Evolutionary conservation across 2,329 filamentous ascomycete species (phyloP).

Genomic region (Furcasterigmium sp.): DNA sequence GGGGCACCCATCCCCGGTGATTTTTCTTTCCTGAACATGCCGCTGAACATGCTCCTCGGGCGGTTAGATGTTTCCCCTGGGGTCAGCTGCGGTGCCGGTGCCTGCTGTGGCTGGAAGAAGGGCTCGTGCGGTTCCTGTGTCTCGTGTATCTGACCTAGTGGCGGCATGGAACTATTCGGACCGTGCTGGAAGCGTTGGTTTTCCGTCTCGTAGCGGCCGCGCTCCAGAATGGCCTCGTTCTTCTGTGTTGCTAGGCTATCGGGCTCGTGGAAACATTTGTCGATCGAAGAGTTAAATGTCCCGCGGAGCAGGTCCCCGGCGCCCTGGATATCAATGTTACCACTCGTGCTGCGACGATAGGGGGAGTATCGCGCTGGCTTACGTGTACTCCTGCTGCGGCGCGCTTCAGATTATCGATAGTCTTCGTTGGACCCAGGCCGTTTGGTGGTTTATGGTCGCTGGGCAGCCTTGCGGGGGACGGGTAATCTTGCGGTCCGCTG

Average conservation of each 20-base stretch:
- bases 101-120: neutral
- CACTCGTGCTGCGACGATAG: neutral
- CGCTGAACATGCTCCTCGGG: neutral
- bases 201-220: conserved; percentile 10
- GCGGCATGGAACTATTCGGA: neutral
- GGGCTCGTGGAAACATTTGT: conserved; percentile 10
- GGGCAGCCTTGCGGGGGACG: neutral
- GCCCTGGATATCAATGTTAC: conserved; percentile 9
- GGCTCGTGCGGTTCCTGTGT: neutral
- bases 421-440: neutral
- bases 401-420: conserved; percentile 7
- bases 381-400: conserved; percentile 11
- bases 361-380: neutral
- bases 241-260: conserved; percentile 8
- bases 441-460: neutral
- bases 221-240: conserved; percentile 8
- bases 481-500: neutral
- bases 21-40: conserved; percentile 4
- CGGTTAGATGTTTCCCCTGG: neutral
- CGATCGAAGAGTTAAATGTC: conserved; percentile 16
- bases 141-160: neutral
- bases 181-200: conserved; percentile 8
- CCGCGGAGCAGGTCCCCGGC: conserved; percentile 17
- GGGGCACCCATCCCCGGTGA: neutral
- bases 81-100: neutral